Evolutionary conservation across 768 basidiomycete genomes (phyloP), one percentile per base, ranked within the genome.

Genomic region (Mycena kentingensis): DNA sequence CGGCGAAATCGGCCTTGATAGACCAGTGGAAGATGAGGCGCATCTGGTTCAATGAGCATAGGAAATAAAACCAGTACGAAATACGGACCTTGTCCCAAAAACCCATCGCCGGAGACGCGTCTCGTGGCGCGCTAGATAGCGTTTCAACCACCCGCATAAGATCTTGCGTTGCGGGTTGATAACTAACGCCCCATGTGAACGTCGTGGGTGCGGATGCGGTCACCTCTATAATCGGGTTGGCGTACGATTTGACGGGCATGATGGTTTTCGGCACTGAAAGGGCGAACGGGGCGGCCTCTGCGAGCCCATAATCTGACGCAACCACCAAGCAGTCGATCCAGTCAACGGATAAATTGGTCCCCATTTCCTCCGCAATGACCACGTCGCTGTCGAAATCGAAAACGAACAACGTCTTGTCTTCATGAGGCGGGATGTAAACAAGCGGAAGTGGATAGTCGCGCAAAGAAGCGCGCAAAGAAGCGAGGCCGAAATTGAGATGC

Each of bases 191-290:
- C 94, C 95, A 98, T 15, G 87, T 82, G 55, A 97, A 80, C 31
- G 85, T 80, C 1, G 92, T 90, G 4, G 85, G 77, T 27, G 73
- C 76, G 19, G 79, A 70, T 4, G 87, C 82, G n/a, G 75, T 71
- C 42, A 97, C 78, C 18, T 78, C 76, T 58, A 98, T 78, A 12
- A 73, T 69, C 3, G 93, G 91, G 38, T 80, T 78, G 1, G 90
- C 89, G 63, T 95, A 97, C 7, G 87, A 90, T 70, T 98, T 98
- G 61, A 95, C 88, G 0, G 95, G 89, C 90, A 94, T 96, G 51
- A 93, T 87, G 0, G 93, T 95, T 68, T 95, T 97, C 2, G 93
- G 92, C 28, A 96, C 77, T 35, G 70, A 57, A 34, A 94, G 68
- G 22, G 73, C 73, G 41, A 94, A 77, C 5, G 80, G 75, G 2